Evolutionary conservation across 306 rosid genomes (phyloP).

Genomic region (Lathyrus tuberosus): DNA sequence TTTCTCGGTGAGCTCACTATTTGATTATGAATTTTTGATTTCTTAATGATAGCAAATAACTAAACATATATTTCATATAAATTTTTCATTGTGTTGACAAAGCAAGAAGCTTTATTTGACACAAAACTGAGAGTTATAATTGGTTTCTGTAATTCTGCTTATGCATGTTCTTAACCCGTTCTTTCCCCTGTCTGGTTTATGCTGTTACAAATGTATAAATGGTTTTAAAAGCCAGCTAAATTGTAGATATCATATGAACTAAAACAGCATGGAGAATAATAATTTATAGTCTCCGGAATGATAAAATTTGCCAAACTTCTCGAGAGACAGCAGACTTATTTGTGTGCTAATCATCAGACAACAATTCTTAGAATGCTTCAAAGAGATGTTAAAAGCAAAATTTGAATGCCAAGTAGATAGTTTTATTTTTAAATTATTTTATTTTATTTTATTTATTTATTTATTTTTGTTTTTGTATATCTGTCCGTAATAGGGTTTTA

Average conservation of each 20-base stretch:
- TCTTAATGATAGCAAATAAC: conserved; percentile 18
- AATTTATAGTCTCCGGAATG: conserved; percentile 13
- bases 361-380: neutral
- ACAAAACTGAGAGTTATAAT: neutral
- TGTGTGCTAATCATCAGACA: conserved; percentile 3
- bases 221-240: conserved; percentile 17
- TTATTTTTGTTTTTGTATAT: neutral
- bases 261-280: conserved; percentile 10
- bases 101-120: conserved; percentile 16
- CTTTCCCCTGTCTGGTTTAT: conserved; percentile 5
- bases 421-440: no score
- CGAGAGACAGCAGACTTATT: conserved; percentile 3
- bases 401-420: neutral
- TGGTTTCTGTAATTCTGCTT: neutral
- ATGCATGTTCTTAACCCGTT: neutral
- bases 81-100: conserved; percentile 8
- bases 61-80: conserved; percentile 7
- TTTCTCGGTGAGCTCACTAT: conserved; percentile 64
- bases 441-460: no score
- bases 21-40: conserved; percentile 6
- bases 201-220: conserved; percentile 8
- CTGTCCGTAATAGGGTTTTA: neutral
- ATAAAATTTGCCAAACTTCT: conserved; percentile 33
- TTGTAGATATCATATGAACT: conserved; percentile 9
- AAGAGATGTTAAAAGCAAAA: conserved; percentile 15